Evolutionary conservation across 768 basidiomycete species (phyloP).

Genomic region (Fomitopsis serialis): DNA sequence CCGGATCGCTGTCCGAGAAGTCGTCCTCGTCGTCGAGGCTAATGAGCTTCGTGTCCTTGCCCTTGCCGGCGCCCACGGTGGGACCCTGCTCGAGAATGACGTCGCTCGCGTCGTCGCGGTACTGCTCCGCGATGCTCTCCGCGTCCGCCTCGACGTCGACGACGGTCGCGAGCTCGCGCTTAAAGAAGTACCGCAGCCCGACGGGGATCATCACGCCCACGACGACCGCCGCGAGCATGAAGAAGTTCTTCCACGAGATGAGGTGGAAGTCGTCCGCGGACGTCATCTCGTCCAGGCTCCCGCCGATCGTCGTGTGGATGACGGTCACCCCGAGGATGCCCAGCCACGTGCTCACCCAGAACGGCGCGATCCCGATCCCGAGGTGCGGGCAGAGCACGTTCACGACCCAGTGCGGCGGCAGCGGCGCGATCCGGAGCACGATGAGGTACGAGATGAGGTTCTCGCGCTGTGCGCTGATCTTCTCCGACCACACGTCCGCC

Average conservation of each 20-base stretch:
- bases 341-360: constrained; percentile 88
- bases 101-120: constrained; percentile 29
- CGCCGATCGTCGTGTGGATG: constrained; percentile 94
- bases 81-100: constrained; percentile 55
- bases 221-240: constrained; percentile 78
- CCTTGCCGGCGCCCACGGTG: constrained; percentile 35
- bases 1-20: constrained; percentile 41
- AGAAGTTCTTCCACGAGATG: constrained; percentile 87
- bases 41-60: constrained; percentile 27
- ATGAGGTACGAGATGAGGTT: constrained; percentile 92
- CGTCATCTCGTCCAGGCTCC: constrained; percentile 93
- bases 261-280: constrained; percentile 90
- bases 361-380: constrained; percentile 77
- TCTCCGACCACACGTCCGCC: constrained; percentile 77
- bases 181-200: constrained; percentile 79
- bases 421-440: constrained; percentile 88
- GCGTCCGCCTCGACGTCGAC: constrained; percentile 31
- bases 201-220: constrained; percentile 94
- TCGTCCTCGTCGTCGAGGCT: constrained; percentile 33
- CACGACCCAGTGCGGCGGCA: constrained; percentile 96
- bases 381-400: constrained; percentile 92
- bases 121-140: constrained; percentile 29
- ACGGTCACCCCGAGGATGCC: constrained; percentile 88
- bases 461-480: constrained; percentile 72
- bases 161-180: constrained; percentile 45